Evolutionary conservation across 139 green algal genomes (phyloP), one percentile per base, ranked within the genome.

Genomic region (Diplosphaera chodatii): DNA sequence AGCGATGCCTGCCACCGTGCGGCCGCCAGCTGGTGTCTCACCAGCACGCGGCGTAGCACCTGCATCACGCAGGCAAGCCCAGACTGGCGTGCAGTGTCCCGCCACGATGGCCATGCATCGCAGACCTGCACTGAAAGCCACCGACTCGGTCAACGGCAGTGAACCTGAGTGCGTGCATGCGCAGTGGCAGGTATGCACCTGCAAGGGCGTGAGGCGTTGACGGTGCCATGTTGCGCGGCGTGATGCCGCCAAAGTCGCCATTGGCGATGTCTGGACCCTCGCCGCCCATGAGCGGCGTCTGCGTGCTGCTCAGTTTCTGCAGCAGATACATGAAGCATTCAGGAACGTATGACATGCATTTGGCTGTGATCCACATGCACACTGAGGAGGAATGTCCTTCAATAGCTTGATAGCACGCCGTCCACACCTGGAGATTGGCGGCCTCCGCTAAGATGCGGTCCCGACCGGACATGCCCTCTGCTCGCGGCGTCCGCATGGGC

Each of bases 241-340:
- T 91, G 27, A 93, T 79, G 65, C 92, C 91, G 15, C 62, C 70
- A 73, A 96, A 96, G 80, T 95, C 88, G 0, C 74, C 84, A 20
- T 76, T 72, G 67, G 88, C 71, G 21, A 97, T 79, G 28, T 93
- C 85, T 0, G 90, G 88, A 69, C 89, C 92, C 31, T 94, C 91
- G 1, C 93, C 94, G 28, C 94, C 94, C 31, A 94, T 68, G 63
- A 99, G 86, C 0, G 95, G 92, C 0, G 94, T 98, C 74, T 93
- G 79, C 69, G 48, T 59, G 48, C 48, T 59, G 48, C 48, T 59
- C 48, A 59, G 8, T 25, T 59, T 59, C 48, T 59, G 48, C 18
- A 25, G 16, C 16, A 59, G 16, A 25, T 25, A 59, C 16, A 25
- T n/a, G 10, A 21, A 25, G 48, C 48, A 59, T 3, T 48, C 37